Conservation (phyloP, 2,329 filamentous ascomycete species). For the Ophiognomonia clavigignenti-juglandacearum region DNA sequence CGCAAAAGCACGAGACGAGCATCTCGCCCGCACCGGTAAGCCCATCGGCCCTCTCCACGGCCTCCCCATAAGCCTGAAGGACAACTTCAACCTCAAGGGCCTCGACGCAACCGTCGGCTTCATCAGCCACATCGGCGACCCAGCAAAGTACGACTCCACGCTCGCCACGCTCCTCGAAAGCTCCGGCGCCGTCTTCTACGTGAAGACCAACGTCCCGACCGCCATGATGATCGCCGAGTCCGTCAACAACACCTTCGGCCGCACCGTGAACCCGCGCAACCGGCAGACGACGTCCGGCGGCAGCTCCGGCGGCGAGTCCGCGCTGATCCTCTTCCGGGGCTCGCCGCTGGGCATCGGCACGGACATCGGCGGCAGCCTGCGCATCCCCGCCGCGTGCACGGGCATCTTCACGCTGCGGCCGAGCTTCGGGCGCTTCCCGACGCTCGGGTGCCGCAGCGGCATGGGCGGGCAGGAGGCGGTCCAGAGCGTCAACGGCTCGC, state of each 20-base stretch:
- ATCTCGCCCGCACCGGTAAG: conserved; percentile 41
- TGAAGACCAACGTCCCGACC: conserved; percentile 55
- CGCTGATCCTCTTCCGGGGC: conserved; percentile 54
- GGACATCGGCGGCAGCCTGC: conserved; percentile 56
- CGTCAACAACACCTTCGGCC: conserved; percentile 61
- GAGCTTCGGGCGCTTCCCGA: conserved; percentile 56
- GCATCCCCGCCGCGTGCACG: conserved; percentile 50
- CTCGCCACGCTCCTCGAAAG: conserved; percentile 37
- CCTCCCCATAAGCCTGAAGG: conserved; percentile 63
- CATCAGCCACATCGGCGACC: conserved; percentile 54
- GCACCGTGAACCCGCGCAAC: conserved; percentile 58
- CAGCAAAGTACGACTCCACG: conserved; percentile 39
- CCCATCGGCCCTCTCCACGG: conserved; percentile 60
- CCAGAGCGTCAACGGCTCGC: conserved; percentile 58
- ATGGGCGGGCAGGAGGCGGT: conserved; percentile 63
- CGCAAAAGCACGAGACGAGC: conserved; percentile 44
- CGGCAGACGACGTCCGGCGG: conserved; percentile 57
- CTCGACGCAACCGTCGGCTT: conserved; percentile 62
- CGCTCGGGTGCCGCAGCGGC: conserved; percentile 46
- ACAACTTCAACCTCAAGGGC: conserved; percentile 61
- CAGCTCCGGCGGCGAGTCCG: conserved; percentile 62
- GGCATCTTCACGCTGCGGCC: conserved; percentile 54
- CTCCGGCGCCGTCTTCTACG: conserved; percentile 50
- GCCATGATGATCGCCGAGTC: conserved; percentile 65
- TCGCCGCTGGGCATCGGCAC: conserved; percentile 58